Conservation (phyloP, 1,284 basidiomycete species). For the Ceratobasidium sp. region DNA sequence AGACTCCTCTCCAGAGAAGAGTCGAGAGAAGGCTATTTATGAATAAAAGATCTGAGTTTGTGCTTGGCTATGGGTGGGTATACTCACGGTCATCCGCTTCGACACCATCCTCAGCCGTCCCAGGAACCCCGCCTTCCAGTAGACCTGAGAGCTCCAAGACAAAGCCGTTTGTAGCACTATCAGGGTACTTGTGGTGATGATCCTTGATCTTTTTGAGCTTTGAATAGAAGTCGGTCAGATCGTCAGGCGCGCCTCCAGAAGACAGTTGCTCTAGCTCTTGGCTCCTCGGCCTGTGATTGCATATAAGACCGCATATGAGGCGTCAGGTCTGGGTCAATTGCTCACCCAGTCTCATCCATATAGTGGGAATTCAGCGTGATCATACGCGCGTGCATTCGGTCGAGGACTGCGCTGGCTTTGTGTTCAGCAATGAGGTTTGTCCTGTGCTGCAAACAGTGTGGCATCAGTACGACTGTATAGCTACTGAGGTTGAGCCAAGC, state of each 20-base stretch:
- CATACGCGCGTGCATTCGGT: conserved; percentile 79
- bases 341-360: conserved; percentile 71
- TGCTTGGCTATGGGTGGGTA: conserved; percentile 17
- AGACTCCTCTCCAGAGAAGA: conserved; percentile 96
- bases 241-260: conserved; percentile 65
- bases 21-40: conserved; percentile 76
- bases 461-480: conserved; percentile 28
- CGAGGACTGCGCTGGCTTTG: conserved; percentile 85
- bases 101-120: conserved; percentile 68
- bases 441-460: conserved; percentile 53
- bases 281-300: conserved; percentile 50
- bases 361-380: conserved; percentile 75
- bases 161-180: conserved; percentile 81
- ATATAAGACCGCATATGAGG: background rate
- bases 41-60: conserved; percentile 38
- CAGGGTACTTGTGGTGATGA: conserved; percentile 95
- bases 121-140: conserved; percentile 59
- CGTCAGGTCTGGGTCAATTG: conserved; percentile 13
- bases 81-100: conserved; percentile 82
- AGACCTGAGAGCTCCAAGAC: conserved; percentile 83
- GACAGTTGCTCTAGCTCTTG: conserved; percentile 56
- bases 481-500: background rate
- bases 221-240: conserved; percentile 93
- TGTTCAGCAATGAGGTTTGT: conserved; percentile 81
- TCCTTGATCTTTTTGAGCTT: conserved; percentile 94